phyloP scores from a whole-genome alignment of 805 yeast genomes.

The Pichia cephalocereana region DNA sequence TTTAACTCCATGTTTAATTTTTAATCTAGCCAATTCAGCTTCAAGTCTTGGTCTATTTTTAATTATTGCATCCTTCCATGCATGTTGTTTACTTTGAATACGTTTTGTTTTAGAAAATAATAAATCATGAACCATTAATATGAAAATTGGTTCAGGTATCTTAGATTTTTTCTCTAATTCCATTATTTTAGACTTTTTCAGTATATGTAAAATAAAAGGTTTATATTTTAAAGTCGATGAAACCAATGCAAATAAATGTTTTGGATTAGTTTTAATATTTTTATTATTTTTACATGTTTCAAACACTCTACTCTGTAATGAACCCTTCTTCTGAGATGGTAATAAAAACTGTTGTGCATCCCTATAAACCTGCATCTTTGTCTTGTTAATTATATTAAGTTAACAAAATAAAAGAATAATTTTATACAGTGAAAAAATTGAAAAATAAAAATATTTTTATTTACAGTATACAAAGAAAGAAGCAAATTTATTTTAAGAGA shows the following conservation, averaged over 20 bases:
- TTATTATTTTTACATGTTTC: conserved; percentile 37
- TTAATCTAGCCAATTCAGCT: conserved; percentile 73
- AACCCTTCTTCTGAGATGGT: conserved; percentile 37
- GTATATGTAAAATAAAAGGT: conserved; percentile 50
- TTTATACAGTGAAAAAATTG: too few species aligned
- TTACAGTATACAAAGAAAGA: too few species aligned
- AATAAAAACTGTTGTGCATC: conserved; percentile 36
- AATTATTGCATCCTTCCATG: conserved; percentile 72
- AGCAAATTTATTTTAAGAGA: too few species aligned
- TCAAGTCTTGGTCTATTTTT: conserved; percentile 71
- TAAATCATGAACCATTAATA: conserved; percentile 73
- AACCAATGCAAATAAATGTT: conserved; percentile 79
- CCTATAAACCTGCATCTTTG: conserved; percentile 30
- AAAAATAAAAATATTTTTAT: too few species aligned
- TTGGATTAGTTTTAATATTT: conserved; percentile 54
- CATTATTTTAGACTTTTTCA: conserved; percentile 61
- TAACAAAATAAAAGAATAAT: too few species aligned
- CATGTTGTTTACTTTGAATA: conserved; percentile 82
- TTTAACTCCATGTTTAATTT: conserved; percentile 60
- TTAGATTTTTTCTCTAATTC: conserved; percentile 37
- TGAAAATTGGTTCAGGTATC: conserved; percentile 43
- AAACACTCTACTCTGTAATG: conserved; percentile 45
- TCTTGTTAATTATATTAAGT: background rate
- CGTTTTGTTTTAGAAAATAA: conserved; percentile 67
- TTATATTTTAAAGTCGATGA: conserved; percentile 67